Evolutionary conservation across 2,329 filamentous ascomycete species (phyloP), one percentile per base, ranked within the genome.

Genomic region (Macrophomina phaseolina): DNA sequence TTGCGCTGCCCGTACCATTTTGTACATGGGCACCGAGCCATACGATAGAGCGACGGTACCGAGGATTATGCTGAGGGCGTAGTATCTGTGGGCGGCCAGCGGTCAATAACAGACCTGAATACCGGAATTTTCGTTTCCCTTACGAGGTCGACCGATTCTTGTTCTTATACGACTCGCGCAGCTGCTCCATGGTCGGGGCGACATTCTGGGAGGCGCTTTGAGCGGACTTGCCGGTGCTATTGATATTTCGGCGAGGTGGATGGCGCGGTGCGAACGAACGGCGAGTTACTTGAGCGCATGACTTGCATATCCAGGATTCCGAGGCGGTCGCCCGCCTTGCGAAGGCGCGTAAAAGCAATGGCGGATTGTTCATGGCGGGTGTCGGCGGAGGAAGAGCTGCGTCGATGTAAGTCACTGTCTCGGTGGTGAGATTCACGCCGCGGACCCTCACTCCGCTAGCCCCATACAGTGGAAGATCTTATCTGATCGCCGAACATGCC

Each of bases 21-120:
- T 94, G 80, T 96, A 96, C 77, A 95, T 82, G 1, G 92, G 92
- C 58, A 95, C 92, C 11, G 91, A 93, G 71, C 91, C 91, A 75
- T 95, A 95, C 1, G 91, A 91, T 42, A 95, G 81, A 3, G 91
- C 91, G 23, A 93, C 89, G 5, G 91, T 94, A 65, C 90, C 91
- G 63, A 95, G 81, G 67, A 94, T 93, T 69, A 92, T 83, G 76
- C 90, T 93, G 69, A 94, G 79, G 14, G 89, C 87, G 76, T 94
- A 95, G 81, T 88, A 90, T 78, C 89, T 91, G 71, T 38, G 3
- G 30, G 12, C 8, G 18, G 32, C 40, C 45, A 28, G 46, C 36
- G 28, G 12, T 65, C 36, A 42, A 30, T 28, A 14, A 14, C 7
- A 5, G 42, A 30, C 42, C 12, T 3, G n/a, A 34, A 18, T 48